Base-by-base conservation (phyloP, 495 filamentous ascomycete species). In the Lophium mytilinum region DNA sequence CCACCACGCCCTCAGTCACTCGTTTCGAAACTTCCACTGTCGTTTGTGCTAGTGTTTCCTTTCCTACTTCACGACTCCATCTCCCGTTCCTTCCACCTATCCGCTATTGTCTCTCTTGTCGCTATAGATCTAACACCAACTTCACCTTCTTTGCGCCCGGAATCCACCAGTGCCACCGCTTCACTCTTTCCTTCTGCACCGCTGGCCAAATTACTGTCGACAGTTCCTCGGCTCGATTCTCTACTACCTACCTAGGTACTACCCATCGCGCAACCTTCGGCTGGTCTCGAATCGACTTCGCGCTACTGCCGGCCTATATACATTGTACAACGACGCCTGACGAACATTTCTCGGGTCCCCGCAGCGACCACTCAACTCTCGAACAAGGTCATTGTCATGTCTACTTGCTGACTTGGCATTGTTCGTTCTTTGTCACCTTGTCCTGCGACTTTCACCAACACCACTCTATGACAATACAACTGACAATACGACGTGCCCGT, bases 371-470 rank as follows among this genome's bases (percentile, higher is more conserved):
- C 40, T 53, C 34, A 19, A 48, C 49, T 47, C 47, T 43, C 57
- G 55, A 53, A 53, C 49, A 63, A 57, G n/a, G 33, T 12, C 43
- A 39, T 61, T 56, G 58, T 61, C 24, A 18, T 45, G 30, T 6
- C 17, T 50, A 21, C 45, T 52, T 30, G 52, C 40, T 39, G 37
- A 19, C 56, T 43, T 21, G 17, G 11, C 61, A 43, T 64, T 64
- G 55, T 58, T 50, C 49, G 11, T n/a, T 36, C 24, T 30, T 47
- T 30, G 11, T n/a, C 24, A 19, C 24, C 17, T 47, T 30, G 17
- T 21, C 33, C 14, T 17, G 18, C 40, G 46, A 34, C 39, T 37
- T 33, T 39, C 45, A 35, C 12, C 33, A 46, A 9, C 17, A 53
- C 21, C 53, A 57, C 57, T 61, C 58, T 53, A 52, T 21, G 3